phyloP scores from a whole-genome alignment of 805 yeast genomes.

The Wickerhamomyces bisporus region DNA sequence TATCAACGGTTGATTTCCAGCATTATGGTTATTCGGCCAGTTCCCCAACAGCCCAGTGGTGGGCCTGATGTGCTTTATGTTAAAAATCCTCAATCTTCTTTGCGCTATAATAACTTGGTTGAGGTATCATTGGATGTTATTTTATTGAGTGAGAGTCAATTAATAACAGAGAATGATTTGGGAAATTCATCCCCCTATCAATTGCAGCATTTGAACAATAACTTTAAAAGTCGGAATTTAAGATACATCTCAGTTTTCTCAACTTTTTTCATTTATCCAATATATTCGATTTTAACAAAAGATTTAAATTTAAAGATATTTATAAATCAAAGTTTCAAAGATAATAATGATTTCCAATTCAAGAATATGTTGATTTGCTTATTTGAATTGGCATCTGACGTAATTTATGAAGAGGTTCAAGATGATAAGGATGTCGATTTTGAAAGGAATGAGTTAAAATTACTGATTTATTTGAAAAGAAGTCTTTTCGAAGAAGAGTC shows the following conservation, averaged over 20 bases:
- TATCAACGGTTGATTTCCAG: constrained; percentile 4
- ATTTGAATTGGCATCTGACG: constrained; percentile 21
- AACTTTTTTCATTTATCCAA: constrained; percentile 17
- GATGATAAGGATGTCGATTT: neutral
- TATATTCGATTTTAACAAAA: constrained; percentile 15
- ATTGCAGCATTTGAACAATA: constrained; percentile 17
- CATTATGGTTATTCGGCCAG: constrained; percentile 15
- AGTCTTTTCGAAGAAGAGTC: constrained; percentile 20
- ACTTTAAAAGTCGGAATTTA: constrained; percentile 13
- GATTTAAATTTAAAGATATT: constrained; percentile 14
- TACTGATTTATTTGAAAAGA: constrained; percentile 20
- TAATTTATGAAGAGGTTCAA: constrained; percentile 9
- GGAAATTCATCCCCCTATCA: constrained; percentile 1
- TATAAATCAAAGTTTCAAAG: constrained; percentile 19
- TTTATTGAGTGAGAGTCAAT: constrained; percentile 27
- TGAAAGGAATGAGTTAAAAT: constrained; percentile 11
- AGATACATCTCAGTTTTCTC: constrained; percentile 17
- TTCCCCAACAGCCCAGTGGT: constrained; percentile 24
- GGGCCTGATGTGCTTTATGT: constrained; percentile 26
- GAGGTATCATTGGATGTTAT: constrained; percentile 29
- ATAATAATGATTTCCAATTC: constrained; percentile 16
- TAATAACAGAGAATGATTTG: constrained; percentile 21
- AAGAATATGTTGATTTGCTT: constrained; percentile 20
- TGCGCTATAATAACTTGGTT: constrained; percentile 15
- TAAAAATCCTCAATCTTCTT: constrained; percentile 23